These are phyloP conservation scores for Chytridium lagenaria DNA, from an alignment of 371 early-diverging fungal species.

Conservation along the genomic window DNA sequence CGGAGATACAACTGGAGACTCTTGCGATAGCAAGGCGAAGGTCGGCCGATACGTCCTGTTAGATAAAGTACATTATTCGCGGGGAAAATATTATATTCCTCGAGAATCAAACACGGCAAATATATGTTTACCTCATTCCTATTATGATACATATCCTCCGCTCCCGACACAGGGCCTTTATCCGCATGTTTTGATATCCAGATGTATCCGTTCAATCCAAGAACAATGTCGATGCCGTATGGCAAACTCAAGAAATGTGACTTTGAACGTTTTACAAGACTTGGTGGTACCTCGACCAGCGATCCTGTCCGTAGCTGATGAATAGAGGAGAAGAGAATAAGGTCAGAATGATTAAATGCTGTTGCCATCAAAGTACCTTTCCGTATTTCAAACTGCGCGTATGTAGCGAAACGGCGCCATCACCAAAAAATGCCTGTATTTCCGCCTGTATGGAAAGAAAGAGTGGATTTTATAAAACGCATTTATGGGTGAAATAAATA, in stretches of 20 bases:
- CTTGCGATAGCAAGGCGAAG: constrained; percentile 84
- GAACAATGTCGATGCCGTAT: constrained; percentile 88
- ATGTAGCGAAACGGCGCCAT: constrained; percentile 91
- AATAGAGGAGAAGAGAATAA: no score
- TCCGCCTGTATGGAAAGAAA: no score
- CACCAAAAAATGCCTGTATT: constrained; percentile 89
- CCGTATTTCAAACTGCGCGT: constrained; percentile 97
- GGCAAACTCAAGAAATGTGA: constrained; percentile 89
- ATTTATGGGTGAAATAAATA: background rate
- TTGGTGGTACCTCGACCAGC: constrained; percentile 83
- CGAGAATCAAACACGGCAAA: no score
- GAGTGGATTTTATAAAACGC: no score
- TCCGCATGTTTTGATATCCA: constrained; percentile 87
- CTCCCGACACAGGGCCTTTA: background rate
- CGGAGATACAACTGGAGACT: constrained; percentile 81
- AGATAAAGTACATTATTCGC: background rate
- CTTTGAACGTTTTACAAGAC: constrained; percentile 87
- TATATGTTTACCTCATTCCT: constrained; percentile 56
- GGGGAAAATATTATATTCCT: no score
- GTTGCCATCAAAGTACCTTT: constrained; percentile 61
- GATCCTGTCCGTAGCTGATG: constrained; percentile 90
- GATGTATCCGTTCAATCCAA: constrained; percentile 97
- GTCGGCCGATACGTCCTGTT: constrained; percentile 43
- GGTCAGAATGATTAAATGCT: background rate
- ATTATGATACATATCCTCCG: constrained; percentile 76